phyloP scores from a whole-genome alignment of 306 rosid species.

The Arachis stenosperma region DNA sequence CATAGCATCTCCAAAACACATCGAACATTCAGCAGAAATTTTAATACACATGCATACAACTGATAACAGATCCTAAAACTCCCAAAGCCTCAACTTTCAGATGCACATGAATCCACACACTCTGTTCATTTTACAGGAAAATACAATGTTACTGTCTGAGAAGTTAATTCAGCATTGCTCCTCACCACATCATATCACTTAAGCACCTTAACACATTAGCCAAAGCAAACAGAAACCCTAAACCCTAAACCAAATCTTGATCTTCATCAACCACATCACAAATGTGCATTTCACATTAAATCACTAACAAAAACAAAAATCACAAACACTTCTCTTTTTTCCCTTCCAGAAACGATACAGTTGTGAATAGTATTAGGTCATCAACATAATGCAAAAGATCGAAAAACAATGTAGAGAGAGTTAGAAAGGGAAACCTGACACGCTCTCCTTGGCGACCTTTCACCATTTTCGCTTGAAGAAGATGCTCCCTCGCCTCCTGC shows the following conservation, averaged over 20 bases:
- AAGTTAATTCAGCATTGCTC: not conserved
- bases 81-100: not conserved
- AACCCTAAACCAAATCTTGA: not conserved
- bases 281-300: not conserved
- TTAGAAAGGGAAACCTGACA: constrained; percentile 59
- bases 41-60: not conserved
- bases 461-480: constrained; percentile 55
- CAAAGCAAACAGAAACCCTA: not conserved
- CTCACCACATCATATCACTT: not conserved
- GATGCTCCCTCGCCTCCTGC: constrained; percentile 4
- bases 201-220: not conserved
- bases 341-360: not conserved
- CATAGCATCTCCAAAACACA: not conserved
- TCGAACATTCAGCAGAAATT: not conserved
- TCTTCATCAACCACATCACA: not conserved
- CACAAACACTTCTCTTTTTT: not conserved
- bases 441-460: constrained; percentile 94
- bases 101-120: not conserved
- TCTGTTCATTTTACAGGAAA: not conserved
- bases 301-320: not conserved
- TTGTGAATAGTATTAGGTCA: not conserved
- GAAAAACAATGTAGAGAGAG: not conserved
- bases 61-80: not conserved
- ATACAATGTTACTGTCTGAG: not conserved
- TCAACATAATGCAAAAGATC: not conserved